Evolutionary conservation across 2,329 filamentous ascomycete genomes (phyloP).

Genomic region (Periglandula ipomoeae): DNA sequence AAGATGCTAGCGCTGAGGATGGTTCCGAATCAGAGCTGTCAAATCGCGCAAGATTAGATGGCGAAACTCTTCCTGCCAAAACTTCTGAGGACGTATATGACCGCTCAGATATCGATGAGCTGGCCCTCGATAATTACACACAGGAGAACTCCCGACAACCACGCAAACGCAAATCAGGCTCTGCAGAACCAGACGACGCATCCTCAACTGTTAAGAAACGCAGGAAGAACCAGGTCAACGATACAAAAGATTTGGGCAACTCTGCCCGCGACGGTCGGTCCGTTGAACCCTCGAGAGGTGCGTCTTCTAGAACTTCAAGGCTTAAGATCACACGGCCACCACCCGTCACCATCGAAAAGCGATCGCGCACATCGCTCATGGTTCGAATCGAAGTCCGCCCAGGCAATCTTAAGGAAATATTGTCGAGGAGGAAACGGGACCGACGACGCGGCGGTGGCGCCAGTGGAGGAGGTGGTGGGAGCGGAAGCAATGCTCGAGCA

Average conservation of each 20-base stretch:
- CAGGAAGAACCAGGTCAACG: constrained; percentile 38
- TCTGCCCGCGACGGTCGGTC: constrained; percentile 20
- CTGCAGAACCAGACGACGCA: constrained; percentile 51
- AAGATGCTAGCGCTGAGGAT: constrained; percentile 16
- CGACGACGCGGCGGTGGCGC: constrained; percentile 16
- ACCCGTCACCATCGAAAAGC: constrained; percentile 32
- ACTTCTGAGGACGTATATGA: constrained; percentile 31
- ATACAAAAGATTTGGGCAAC: constrained; percentile 27
- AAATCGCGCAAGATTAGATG: constrained; percentile 32
- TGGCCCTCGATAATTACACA: constrained; percentile 62
- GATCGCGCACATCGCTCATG: constrained; percentile 24
- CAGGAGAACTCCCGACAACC: constrained; percentile 69
- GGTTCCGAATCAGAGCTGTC: constrained; percentile 19
- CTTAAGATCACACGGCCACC: constrained; percentile 35
- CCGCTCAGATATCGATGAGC: constrained; percentile 67
- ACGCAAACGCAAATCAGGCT: constrained; percentile 77
- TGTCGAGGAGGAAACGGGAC: constrained; percentile 25
- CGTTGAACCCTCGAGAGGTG: constrained; percentile 17
- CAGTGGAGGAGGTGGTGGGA: constrained; percentile 14
- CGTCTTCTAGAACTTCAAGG: constrained; percentile 48
- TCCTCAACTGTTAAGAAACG: constrained; percentile 44
- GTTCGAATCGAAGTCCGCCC: constrained; percentile 27
- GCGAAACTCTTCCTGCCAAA: neutral
- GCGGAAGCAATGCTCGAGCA: constrained; percentile 7
- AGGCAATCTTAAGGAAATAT: constrained; percentile 28